These are phyloP conservation scores for Choanephora cucurbitarum DNA, from an alignment of 371 early-diverging fungal genomes.

Conservation along the genomic window DNA sequence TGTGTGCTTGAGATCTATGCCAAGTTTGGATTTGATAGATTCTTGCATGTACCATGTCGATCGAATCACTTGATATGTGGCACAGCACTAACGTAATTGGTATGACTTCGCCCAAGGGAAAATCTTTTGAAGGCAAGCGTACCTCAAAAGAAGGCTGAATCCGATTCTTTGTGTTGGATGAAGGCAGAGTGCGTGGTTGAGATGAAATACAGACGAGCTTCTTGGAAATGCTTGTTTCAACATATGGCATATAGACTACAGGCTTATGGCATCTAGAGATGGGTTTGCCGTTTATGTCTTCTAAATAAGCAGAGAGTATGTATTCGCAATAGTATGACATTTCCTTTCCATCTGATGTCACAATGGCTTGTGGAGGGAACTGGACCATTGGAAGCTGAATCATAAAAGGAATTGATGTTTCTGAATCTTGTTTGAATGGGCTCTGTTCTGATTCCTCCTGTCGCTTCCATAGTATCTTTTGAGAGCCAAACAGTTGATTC, in stretches of 20 bases:
- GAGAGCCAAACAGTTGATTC: slow-evolving; percentile 18
- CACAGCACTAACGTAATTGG: background rate
- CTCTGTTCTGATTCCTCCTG: background rate
- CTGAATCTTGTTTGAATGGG: background rate
- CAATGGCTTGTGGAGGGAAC: slow-evolving; percentile 18
- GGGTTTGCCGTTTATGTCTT: background rate
- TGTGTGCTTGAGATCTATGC: background rate
- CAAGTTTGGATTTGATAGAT: slow-evolving; percentile 15
- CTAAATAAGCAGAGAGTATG: slow-evolving; percentile 15
- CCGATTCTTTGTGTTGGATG: background rate
- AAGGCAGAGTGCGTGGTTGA: no score
- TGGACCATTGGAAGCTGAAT: slow-evolving; percentile 24
- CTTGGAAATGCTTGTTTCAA: slow-evolving; percentile 21
- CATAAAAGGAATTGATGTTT: slow-evolving; percentile 18
- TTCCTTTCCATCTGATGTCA: slow-evolving; percentile 6
- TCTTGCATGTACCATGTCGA: slow-evolving; percentile 8
- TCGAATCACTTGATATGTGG: background rate
- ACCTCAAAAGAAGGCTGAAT: background rate
- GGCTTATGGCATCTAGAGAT: slow-evolving; percentile 2
- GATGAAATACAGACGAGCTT: slow-evolving; percentile 4
- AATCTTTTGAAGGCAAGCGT: slow-evolving; percentile 9
- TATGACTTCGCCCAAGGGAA: slow-evolving; percentile 12
- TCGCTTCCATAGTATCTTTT: slow-evolving; percentile 13
- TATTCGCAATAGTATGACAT: slow-evolving; percentile 14
- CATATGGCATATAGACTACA: slow-evolving; percentile 18